These are phyloP conservation scores for Penicillium sp. DNA, from an alignment of 2,329 filamentous ascomycete genomes.

Conservation along the genomic window DNA sequence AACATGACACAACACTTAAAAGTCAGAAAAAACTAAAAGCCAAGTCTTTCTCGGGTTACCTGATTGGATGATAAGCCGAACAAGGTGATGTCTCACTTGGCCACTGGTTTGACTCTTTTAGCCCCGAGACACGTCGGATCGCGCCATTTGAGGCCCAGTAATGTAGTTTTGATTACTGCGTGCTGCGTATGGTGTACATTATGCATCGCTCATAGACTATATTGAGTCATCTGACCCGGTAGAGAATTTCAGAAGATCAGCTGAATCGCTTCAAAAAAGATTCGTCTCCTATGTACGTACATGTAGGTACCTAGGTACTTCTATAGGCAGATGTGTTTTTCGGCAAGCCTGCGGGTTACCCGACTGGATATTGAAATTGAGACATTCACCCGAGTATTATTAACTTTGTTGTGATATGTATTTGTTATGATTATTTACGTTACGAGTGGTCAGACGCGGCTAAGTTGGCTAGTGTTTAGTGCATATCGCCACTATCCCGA, in stretches of 20 bases:
- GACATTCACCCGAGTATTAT: not conserved
- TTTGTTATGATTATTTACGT: not conserved
- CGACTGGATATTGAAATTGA: not conserved
- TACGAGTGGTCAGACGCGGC: slow-evolving; percentile 2
- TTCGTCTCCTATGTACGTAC: slow-evolving; percentile 11
- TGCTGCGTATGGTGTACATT: too few species aligned
- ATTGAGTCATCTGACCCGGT: not conserved
- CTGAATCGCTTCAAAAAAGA: not conserved
- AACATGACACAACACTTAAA: not conserved
- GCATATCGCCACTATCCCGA: slow-evolving; percentile 2
- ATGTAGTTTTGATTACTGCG: not conserved
- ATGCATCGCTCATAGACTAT: too few species aligned
- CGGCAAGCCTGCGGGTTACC: not conserved
- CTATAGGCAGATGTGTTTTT: too few species aligned
- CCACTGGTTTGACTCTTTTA: not conserved
- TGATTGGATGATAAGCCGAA: not conserved
- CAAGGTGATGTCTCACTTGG: slow-evolving; percentile 11
- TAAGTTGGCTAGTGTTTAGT: slow-evolving; percentile 2
- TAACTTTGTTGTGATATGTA: not conserved
- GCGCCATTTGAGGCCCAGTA: not conserved
- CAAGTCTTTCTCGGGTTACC: not conserved
- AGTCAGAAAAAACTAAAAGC: not conserved
- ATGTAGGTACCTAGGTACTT: too few species aligned
- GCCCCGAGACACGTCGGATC: slow-evolving; percentile 7
- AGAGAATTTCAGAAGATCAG: not conserved